Evolutionary conservation across 2,329 filamentous ascomycete species (phyloP).

Genomic region (Epichloe elymi): DNA sequence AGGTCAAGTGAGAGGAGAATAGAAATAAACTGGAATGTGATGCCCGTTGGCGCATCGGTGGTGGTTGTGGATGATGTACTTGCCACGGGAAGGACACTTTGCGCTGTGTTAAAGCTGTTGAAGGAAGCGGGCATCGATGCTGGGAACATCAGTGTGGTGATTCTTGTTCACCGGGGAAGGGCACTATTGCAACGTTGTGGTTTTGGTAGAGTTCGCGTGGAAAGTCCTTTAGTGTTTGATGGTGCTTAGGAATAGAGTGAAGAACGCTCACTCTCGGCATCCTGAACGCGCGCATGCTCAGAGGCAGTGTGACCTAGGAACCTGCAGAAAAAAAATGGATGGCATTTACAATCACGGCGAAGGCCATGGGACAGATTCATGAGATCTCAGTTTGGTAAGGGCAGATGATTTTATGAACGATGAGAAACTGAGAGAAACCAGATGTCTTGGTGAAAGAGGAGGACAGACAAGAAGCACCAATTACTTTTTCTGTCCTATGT

Average conservation of each 20-base stretch:
- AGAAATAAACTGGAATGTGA: constrained; percentile 33
- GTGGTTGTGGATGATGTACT: constrained; percentile 50
- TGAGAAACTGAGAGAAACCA: too few relatives aligned
- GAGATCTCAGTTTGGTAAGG: too few relatives aligned
- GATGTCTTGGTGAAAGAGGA: too few relatives aligned
- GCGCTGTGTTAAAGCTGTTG: constrained; percentile 37
- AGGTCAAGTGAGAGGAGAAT: constrained; percentile 22
- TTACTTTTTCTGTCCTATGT: too few relatives aligned
- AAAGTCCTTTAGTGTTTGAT: constrained; percentile 36
- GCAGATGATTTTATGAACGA: too few relatives aligned
- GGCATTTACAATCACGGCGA: too few relatives aligned
- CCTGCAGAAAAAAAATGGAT: too few relatives aligned
- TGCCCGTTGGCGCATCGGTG: constrained; percentile 29
- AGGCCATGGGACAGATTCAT: too few relatives aligned
- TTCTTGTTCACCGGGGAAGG: constrained; percentile 39
- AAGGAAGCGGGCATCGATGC: constrained; percentile 24
- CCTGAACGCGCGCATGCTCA: too few relatives aligned
- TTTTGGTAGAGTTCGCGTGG: constrained; percentile 35
- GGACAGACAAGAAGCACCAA: too few relatives aligned
- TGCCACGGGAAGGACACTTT: constrained; percentile 40
- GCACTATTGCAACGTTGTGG: constrained; percentile 29
- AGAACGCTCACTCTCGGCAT: too few relatives aligned
- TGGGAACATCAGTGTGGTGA: constrained; percentile 30
- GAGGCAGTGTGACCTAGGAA: too few relatives aligned
- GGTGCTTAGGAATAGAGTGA: constrained; percentile 8